Evolutionary conservation across 129 eudicot genomes (phyloP), one percentile per base, ranked within the genome.

Genomic region (Calendula officinalis): DNA sequence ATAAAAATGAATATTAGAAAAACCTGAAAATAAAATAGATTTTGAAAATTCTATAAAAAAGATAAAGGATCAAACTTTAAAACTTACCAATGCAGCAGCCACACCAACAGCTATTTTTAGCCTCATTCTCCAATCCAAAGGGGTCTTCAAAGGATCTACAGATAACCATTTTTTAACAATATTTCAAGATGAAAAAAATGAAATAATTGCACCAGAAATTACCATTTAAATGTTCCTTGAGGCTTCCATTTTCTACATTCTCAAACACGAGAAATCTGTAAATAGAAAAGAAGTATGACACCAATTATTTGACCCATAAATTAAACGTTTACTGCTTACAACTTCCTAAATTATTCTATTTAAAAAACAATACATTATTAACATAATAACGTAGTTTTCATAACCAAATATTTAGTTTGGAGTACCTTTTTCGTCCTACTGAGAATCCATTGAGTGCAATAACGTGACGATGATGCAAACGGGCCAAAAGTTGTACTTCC

Each of bases 121-220:
- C 74, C 97, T 82, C 37, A 81, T 90, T 78, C 89, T 86, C 97
- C 97, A 90, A 65, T 86, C 76, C 66, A 90, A 71, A 59, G 97
- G 97, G 60, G 97, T 86, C 82, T 62, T 90, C 62, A 90, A 78
- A 63, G 97, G 97, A 84, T 90, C 97, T 90, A 80, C 40, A 75
- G 16, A 14, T 13, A 50, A 47, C 61, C 61, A 62, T 48, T 39
- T 7, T 42, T 59, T 36, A 75, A 60, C 36, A 70, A 41, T 54
- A 70, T 5, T n/a, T 56, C 27, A 30, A 75, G 44, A 43, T 27
- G 22, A 27, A 54, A 5, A 27, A 67, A 64, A 56, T 3, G 43
- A 50, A 14, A n/a, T 11, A 68, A 69, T 42, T 36, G 47, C 50
- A 34, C 8, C 62, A 46, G 56, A 60, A 50, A 13, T 77, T 86